Conservation (phyloP, 495 filamentous ascomycete species). For the Trichoderma orchidacearum region DNA sequence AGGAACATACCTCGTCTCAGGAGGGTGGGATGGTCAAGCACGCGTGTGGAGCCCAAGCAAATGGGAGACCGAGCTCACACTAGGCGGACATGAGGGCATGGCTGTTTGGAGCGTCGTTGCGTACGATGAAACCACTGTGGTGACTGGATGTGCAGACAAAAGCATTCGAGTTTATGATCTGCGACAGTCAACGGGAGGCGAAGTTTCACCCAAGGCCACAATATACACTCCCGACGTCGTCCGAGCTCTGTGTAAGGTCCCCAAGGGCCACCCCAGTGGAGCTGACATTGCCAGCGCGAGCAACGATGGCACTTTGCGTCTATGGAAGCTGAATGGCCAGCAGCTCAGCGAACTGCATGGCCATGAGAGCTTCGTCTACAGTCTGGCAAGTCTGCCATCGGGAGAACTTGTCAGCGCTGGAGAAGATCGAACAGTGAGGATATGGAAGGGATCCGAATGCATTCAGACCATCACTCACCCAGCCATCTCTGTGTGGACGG, state of each 20-base stretch:
- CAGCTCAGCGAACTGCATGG: conserved; percentile 64
- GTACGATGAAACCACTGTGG: conserved; percentile 63
- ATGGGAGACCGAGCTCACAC: conserved; percentile 58
- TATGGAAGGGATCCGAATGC: conserved; percentile 75
- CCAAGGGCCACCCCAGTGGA: conserved; percentile 52
- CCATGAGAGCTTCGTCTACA: conserved; percentile 94
- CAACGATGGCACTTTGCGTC: conserved; percentile 73
- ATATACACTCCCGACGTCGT: conserved; percentile 74
- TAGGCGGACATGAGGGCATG: conserved; percentile 63
- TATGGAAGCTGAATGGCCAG: conserved; percentile 68
- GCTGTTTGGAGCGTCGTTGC: conserved; percentile 82
- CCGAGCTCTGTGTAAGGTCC: conserved; percentile 71
- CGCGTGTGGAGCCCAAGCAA: conserved; percentile 63
- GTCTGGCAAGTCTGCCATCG: conserved; percentile 58
- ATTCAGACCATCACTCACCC: conserved; percentile 95
- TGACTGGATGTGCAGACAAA: conserved; percentile 88
- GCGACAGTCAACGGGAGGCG: conserved; percentile 54
- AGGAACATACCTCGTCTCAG: conserved; percentile 65
- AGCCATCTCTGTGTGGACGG: conserved; percentile 90
- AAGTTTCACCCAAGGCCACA: conserved; percentile 61
- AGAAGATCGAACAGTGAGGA: conserved; percentile 80
- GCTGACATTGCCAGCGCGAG: conserved; percentile 82
- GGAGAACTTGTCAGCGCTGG: conserved; percentile 85
- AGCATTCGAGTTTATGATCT: conserved; percentile 69
- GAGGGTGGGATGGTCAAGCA: conserved; percentile 86